These are phyloP conservation scores for Colletotrichum sublineola DNA, from an alignment of 2,329 filamentous ascomycete genomes.

Conservation along the genomic window DNA sequence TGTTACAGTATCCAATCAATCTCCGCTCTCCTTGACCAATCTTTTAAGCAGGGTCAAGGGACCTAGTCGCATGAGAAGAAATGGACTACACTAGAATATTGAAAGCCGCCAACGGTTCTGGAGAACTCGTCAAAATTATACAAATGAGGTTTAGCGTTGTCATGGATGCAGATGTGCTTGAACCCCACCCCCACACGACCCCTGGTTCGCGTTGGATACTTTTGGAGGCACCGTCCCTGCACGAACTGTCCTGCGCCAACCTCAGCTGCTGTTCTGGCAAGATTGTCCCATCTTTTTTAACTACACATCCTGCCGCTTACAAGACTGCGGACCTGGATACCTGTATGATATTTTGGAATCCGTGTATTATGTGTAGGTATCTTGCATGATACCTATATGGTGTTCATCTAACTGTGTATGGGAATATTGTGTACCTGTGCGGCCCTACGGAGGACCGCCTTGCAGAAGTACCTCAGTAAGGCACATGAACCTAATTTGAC, in stretches of 20 bases:
- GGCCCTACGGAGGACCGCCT: too few relatives aligned
- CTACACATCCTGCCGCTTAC: not conserved
- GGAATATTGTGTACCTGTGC: too few relatives aligned
- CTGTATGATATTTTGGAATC: too few relatives aligned
- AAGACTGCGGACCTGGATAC: too few relatives aligned
- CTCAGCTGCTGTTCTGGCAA: not conserved
- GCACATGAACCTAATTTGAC: not conserved
- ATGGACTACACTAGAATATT: slow-evolving; percentile 21
- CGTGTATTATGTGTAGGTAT: too few relatives aligned
- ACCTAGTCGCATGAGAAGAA: slow-evolving; percentile 5
- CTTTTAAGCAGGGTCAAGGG: not conserved
- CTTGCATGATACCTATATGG: too few relatives aligned
- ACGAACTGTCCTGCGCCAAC: not conserved
- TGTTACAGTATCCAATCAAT: not conserved
- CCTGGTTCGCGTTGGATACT: not conserved
- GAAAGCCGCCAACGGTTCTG: slow-evolving; percentile 10
- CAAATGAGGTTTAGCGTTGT: slow-evolving; percentile 54
- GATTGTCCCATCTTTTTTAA: not conserved
- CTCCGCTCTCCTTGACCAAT: not conserved
- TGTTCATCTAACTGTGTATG: too few relatives aligned
- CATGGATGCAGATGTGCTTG: not conserved
- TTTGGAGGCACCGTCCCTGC: not conserved
- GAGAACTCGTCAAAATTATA: slow-evolving; percentile 55
- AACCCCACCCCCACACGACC: not conserved
- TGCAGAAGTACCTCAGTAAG: too few relatives aligned